Conservation (phyloP, 2,329 filamentous ascomycete genomes). For the Stagonosporopsis vannaccii region DNA sequence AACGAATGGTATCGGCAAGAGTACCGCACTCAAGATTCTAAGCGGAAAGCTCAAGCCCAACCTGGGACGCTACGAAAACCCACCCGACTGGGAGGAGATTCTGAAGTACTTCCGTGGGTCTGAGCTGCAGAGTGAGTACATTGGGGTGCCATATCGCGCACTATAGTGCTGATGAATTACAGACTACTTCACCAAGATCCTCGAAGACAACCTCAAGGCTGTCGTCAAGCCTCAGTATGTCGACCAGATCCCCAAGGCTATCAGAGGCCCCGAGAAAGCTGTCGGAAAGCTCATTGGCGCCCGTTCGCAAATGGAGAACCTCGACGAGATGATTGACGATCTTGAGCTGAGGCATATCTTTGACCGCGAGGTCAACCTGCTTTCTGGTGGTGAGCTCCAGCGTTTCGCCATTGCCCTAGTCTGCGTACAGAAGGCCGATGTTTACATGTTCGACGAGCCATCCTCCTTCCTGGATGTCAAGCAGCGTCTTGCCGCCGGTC, state of each 20-base stretch:
- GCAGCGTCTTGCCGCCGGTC: slow-evolving; percentile 91
- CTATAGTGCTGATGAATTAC: slow-evolving; percentile 29
- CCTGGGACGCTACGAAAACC: slow-evolving; percentile 91
- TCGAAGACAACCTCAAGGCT: slow-evolving; percentile 96
- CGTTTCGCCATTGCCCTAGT: slow-evolving; percentile 96
- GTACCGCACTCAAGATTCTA: slow-evolving; percentile 98
- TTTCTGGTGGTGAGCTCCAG: slow-evolving; percentile 98
- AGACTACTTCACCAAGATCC: slow-evolving; percentile 99
- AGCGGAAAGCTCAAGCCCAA: slow-evolving; percentile 99
- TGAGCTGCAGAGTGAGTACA: slow-evolving; percentile 86
- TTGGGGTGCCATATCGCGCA: neutral
- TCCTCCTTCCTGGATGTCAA: slow-evolving; percentile 99
- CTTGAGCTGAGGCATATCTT: slow-evolving; percentile 89
- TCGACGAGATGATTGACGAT: slow-evolving; percentile 80
- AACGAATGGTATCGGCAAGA: slow-evolving; percentile 99
- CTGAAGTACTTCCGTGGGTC: slow-evolving; percentile 98
- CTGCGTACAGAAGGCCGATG: slow-evolving; percentile 91
- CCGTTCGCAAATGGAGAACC: slow-evolving; percentile 78
- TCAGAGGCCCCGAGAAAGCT: slow-evolving; percentile 80
- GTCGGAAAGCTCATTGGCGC: slow-evolving; percentile 81
- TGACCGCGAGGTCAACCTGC: slow-evolving; percentile 86
- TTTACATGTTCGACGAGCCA: slow-evolving; percentile 99
- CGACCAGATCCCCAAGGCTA: slow-evolving; percentile 93
- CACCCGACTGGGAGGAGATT: slow-evolving; percentile 98
- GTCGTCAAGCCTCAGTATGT: slow-evolving; percentile 99